Evolutionary conservation across 129 eudicot species (phyloP), one percentile per base, ranked within the genome.

Genomic region (Ambrosia trifida): DNA sequence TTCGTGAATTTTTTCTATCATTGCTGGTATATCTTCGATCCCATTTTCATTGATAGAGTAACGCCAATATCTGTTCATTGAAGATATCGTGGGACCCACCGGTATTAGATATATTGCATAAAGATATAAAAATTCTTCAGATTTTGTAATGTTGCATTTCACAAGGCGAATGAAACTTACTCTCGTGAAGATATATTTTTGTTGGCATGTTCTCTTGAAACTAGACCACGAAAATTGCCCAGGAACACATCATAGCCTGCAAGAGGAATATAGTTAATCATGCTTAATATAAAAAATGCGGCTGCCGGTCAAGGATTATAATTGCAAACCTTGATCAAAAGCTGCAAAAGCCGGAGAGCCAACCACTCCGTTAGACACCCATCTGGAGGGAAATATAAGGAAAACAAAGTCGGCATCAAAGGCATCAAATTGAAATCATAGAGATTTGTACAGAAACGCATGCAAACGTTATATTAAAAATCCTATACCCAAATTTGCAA

Each of bases 301-400:
- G 46, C 4, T 17, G 40, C 7, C n/a, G 58, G 57, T 67, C 75
- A 61, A 71, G 28, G 20, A 40, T 10, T 28, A 66, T 13, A 59
- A 47, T 7, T n/a, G 70, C 85, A 58, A 83, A 94, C 98, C 98
- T 87, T 94, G 98, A 87, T 94, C 98, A 72, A 66, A 94, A 63
- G 98, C 98, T 49, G 98, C 98, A 81, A 94, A 94, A 76, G 98
- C 98, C 11, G 98, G 98, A 72, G 98, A 94, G 64, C 98, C 98
- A 70, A 94, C 97, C 12, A 94, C 90, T 78, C 98, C 97, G 75
- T 94, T 94, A 67, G 97, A 87, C 66, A 94, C 95, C 98, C 98
- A 94, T 50, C 98, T 94, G 85, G 12, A 76, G 20, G 19, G 8
- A 72, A 54, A 17, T 40, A 54, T 51, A 65, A 51, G 70, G 53